Conservation (phyloP, 169 alveolate species). For the Eimeria praecox region DNA sequence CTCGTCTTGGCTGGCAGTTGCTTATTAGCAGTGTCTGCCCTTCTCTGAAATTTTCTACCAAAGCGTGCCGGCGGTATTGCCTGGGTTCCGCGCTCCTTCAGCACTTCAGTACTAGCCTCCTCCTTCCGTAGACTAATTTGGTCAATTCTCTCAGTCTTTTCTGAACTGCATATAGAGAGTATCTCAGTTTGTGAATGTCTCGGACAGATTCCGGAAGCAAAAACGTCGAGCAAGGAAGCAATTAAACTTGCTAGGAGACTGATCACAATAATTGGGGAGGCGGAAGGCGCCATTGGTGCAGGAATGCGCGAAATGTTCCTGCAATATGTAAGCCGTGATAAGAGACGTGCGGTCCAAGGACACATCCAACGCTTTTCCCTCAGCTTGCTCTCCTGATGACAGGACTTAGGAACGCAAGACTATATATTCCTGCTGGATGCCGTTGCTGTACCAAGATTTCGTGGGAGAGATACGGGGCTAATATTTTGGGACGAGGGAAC, state of each 20-base stretch:
- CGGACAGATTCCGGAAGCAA: not conserved
- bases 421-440: not conserved
- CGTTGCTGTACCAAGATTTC: not conserved
- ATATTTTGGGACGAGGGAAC: not conserved
- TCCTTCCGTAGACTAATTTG: not conserved
- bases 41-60: not conserved
- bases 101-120: not conserved
- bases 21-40: not conserved
- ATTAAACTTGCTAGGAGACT: not conserved
- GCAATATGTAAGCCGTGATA: not conserved
- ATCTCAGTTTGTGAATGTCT: not conserved
- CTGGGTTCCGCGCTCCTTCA: not conserved
- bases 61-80: not conserved
- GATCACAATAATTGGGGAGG: not conserved
- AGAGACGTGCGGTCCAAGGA: not conserved
- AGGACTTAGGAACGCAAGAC: not conserved
- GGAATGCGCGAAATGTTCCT: not conserved
- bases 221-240: not conserved
- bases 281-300: slow-evolving; percentile 11
- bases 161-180: not conserved
- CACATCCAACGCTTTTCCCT: not conserved
- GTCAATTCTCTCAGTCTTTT: not conserved
- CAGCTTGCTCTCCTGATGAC: not conserved
- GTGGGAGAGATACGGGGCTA: not conserved
- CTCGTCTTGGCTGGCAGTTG: not conserved